phyloP scores from a whole-genome alignment of 2,329 filamentous ascomycete genomes.

The Pestalotiopsis sp. region DNA sequence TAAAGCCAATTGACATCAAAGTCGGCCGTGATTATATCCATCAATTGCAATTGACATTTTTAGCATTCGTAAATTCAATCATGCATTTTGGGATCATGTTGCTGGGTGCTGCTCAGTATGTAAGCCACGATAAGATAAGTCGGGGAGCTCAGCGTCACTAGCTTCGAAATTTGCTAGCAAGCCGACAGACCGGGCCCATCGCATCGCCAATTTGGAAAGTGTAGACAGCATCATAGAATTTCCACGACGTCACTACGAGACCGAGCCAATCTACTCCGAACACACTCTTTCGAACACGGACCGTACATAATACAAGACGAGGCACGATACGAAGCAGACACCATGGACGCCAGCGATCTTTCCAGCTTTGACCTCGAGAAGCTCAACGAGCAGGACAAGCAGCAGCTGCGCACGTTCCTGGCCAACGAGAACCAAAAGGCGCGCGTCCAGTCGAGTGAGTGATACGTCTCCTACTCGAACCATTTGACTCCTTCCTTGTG shows the following conservation, averaged over 20 bases:
- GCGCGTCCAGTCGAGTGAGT: slow-evolving; percentile 64
- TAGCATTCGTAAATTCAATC: no score
- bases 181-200: neutral
- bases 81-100: no score
- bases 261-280: neutral
- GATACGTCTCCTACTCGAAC: neutral
- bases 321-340: slow-evolving; percentile 7
- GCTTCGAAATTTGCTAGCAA: slow-evolving; percentile 9
- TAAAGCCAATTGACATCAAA: no score
- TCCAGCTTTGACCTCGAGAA: slow-evolving; percentile 68
- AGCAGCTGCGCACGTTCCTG: slow-evolving; percentile 85
- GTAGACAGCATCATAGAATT: slow-evolving; percentile 1
- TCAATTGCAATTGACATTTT: no score
- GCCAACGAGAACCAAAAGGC: slow-evolving; percentile 84
- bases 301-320: no score
- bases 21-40: no score
- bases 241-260: neutral
- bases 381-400: slow-evolving; percentile 81
- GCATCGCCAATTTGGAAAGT: neutral
- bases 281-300: neutral
- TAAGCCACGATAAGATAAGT: slow-evolving; percentile 14
- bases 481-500: no score
- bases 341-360: slow-evolving; percentile 38
- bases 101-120: neutral
- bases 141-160: neutral